Evolutionary conservation across 306 rosid genomes (phyloP), one percentile per base, ranked within the genome.

Genomic region (Mimosa bimucronata): DNA sequence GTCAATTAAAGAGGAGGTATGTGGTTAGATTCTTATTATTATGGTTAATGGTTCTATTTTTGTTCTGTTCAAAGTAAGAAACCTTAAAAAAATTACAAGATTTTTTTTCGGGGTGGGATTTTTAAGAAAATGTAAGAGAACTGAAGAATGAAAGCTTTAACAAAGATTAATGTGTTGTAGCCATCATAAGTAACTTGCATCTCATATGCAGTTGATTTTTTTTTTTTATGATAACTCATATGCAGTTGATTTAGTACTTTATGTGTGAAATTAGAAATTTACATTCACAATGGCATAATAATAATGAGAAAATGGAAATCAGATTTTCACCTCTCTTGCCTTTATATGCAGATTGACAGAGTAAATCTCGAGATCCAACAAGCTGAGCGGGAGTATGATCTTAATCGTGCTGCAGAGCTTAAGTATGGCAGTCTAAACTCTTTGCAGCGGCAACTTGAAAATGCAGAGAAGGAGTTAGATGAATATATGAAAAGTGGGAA

Each of bases 351-450:
- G 99, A 91, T 95, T 44, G 99, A 95, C 85, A 86, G 99, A 80
- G 93, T 95, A 70, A 95, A 90, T 84, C 85, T 95, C 41, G 99
- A 95, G 96, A 91, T 95, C 87, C 98, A 85, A 82, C 99, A 93
- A 82, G 98, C 99, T 11, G 99, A 95, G 80, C 86, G 98, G 61
- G 99, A 95, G 81, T 95, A 93, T 41, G 99, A 95, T 83, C 99
- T 95, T 76, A 95, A 95, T 75, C 98, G 97, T 25, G 98, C 98
- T 8, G 99, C 99, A 71, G 99, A 95, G 79, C 80, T 95, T 53
- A 95, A 95, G 88, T 95, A 95, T 71, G 99, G 99, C n/a, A 93
- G 96, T 72, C 82, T 93, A 64, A 95, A 91, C 83, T 86, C 99
- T 19, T 85, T 95, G 91, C 98, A 95, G 74, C 90, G 90, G 40